These are phyloP conservation scores for Symbiotaphrina buchneri DNA, from an alignment of 495 filamentous ascomycete genomes.

Conservation along the genomic window DNA sequence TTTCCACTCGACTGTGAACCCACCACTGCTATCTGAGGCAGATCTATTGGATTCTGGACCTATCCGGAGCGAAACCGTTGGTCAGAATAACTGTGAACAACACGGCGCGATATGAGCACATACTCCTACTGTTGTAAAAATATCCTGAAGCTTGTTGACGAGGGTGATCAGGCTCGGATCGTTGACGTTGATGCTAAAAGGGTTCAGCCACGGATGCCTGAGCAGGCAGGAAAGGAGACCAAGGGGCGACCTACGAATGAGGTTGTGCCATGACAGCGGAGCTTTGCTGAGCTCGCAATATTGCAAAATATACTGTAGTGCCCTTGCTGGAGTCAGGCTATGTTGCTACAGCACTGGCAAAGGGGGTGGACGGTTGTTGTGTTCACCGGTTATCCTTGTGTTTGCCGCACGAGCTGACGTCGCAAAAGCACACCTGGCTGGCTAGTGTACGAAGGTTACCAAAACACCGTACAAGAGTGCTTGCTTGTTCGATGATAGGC, in stretches of 20 bases:
- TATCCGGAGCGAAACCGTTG: conserved; percentile 9
- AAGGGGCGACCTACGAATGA: not conserved
- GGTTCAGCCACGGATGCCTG: conserved; percentile 3
- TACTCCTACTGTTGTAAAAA: conserved; percentile 95
- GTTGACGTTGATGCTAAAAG: conserved; percentile 60
- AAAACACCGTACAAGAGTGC: too few relatives aligned
- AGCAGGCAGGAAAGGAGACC: not conserved
- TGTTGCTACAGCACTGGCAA: too few relatives aligned
- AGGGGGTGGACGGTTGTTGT: too few relatives aligned
- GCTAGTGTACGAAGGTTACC: too few relatives aligned
- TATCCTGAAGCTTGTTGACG: conserved; percentile 98
- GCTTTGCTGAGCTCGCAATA: too few relatives aligned
- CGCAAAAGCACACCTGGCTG: too few relatives aligned
- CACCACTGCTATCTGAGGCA: conserved; percentile 96
- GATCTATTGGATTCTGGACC: conserved; percentile 96
- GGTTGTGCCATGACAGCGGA: too few relatives aligned
- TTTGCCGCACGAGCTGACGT: too few relatives aligned
- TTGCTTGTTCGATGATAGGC: too few relatives aligned
- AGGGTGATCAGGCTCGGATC: conserved; percentile 70
- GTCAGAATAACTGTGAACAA: not conserved
- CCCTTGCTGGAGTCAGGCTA: too few relatives aligned
- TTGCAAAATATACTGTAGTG: too few relatives aligned
- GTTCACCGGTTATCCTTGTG: too few relatives aligned
- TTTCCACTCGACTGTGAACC: conserved; percentile 98
- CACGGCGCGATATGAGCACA: conserved; percentile 15